Percentiles rank a stretch among this genome's conserved stretches.
phyloP scores from a whole-genome alignment of 352 stramenopile genomes.

The Pythium utonaiense region DNA sequence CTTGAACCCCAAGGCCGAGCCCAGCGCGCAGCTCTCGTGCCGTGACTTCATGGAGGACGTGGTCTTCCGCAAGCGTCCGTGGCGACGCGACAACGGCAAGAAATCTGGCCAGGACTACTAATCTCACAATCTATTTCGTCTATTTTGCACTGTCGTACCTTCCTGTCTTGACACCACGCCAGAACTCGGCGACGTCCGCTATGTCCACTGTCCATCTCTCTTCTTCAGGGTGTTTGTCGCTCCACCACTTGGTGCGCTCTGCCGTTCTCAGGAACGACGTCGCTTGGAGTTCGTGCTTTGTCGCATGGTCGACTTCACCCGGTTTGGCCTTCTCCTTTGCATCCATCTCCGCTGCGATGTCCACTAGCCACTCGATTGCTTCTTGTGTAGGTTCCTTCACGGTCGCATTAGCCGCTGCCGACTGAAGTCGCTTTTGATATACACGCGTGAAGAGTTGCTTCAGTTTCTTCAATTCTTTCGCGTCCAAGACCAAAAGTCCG shows the following conservation, averaged over 20 bases:
- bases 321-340: constrained; percentile 8
- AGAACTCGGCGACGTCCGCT: constrained; percentile 57
- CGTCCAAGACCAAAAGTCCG: constrained; percentile 43
- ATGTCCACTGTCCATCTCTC: constrained; percentile 15
- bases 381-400: neutral
- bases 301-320: neutral
- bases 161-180: constrained; percentile 23
- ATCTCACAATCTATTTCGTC: neutral
- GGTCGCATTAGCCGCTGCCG: constrained; percentile 14
- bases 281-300: constrained; percentile 5
- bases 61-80: constrained; percentile 76
- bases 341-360: constrained; percentile 16
- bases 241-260: constrained; percentile 17
- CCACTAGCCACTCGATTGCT: constrained; percentile 3
- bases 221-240: constrained; percentile 11
- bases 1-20: constrained; percentile 49
- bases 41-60: constrained; percentile 84
- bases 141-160: neutral
- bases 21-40: constrained; percentile 44
- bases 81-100: constrained; percentile 47
- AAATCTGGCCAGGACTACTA: constrained; percentile 52
- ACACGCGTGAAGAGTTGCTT: constrained; percentile 9
- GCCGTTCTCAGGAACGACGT: constrained; percentile 7
- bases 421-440: neutral
- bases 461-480: constrained; percentile 29